Evolutionary conservation across 1,284 basidiomycete species (phyloP).

Genomic region (Malassezia obtusa): DNA sequence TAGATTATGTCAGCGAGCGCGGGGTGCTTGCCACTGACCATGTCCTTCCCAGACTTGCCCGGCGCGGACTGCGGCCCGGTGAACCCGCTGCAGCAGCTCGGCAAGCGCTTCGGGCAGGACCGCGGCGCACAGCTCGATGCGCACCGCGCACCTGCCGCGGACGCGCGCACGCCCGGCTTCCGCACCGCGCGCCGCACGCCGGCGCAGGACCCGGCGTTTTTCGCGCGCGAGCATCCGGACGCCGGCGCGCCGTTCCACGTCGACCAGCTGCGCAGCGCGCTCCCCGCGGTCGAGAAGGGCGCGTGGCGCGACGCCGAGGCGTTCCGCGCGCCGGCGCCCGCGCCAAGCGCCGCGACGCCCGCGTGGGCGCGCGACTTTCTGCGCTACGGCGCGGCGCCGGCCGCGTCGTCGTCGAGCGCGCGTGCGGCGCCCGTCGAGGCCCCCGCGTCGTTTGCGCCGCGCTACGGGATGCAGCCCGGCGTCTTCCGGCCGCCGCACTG

Average conservation of each 20-base stretch:
- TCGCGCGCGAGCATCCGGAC: conserved; percentile 13
- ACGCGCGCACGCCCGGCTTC: conserved; percentile 5
- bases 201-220: conserved; percentile 24
- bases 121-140: conserved; percentile 34
- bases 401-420: neutral
- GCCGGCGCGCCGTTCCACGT: conserved; percentile 24
- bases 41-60: conserved; percentile 42
- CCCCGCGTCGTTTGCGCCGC: neutral
- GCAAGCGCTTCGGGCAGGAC: conserved; percentile 44
- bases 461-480: neutral
- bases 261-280: conserved; percentile 25
- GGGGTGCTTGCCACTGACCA: conserved; percentile 9
- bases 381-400: conserved; percentile 11
- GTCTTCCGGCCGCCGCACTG: neutral
- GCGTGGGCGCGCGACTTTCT: conserved; percentile 35
- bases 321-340: conserved; percentile 21
- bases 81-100: conserved; percentile 41
- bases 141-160: conserved; percentile 6
- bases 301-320: conserved; percentile 19
- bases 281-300: conserved; percentile 20
- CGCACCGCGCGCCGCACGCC: conserved; percentile 1
- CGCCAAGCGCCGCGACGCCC: conserved; percentile 14
- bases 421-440: conserved; percentile 4
- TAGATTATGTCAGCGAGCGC: neutral
- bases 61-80: conserved; percentile 42